Percentiles rank a stretch among this genome's conserved stretches.
Evolutionary conservation across 768 basidiomycete species (phyloP).

Genomic region (Lactarius deliciosus): DNA sequence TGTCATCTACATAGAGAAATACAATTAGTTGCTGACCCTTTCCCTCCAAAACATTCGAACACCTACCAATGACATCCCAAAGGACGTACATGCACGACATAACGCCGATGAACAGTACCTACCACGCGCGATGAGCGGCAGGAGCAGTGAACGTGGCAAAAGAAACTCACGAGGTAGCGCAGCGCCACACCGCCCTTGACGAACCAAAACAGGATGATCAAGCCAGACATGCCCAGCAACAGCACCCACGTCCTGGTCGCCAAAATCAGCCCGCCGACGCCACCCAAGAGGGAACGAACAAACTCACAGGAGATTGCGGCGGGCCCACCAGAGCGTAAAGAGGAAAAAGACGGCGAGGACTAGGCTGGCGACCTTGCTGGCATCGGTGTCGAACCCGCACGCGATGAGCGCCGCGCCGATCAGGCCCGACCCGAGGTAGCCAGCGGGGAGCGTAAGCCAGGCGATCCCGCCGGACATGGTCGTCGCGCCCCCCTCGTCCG

Average conservation of each 20-base stretch:
- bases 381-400: slow-evolving; percentile 86
- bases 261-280: not conserved
- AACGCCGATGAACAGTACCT: slow-evolving; percentile 81
- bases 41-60: slow-evolving; percentile 9
- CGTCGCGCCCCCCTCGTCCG: slow-evolving; percentile 87
- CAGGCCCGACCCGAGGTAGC: slow-evolving; percentile 81
- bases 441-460: slow-evolving; percentile 81
- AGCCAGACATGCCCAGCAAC: slow-evolving; percentile 73
- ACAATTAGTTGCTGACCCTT: not conserved
- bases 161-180: slow-evolving; percentile 63
- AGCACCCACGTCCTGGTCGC: slow-evolving; percentile 67
- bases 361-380: slow-evolving; percentile 80
- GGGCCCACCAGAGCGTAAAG: slow-evolving; percentile 87
- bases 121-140: not conserved
- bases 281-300: not conserved
- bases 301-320: slow-evolving; percentile 67
- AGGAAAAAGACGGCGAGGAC: slow-evolving; percentile 84
- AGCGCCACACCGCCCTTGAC: slow-evolving; percentile 71
- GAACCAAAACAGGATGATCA: slow-evolving; percentile 85
- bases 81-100: slow-evolving; percentile 88
- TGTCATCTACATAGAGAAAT: slow-evolving; percentile 59
- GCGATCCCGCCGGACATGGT: slow-evolving; percentile 83
- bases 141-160: not conserved
- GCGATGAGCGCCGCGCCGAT: slow-evolving; percentile 87
- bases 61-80: slow-evolving; percentile 82